Conservation (phyloP, 306 rosid genomes). For the Malus orientalis region DNA sequence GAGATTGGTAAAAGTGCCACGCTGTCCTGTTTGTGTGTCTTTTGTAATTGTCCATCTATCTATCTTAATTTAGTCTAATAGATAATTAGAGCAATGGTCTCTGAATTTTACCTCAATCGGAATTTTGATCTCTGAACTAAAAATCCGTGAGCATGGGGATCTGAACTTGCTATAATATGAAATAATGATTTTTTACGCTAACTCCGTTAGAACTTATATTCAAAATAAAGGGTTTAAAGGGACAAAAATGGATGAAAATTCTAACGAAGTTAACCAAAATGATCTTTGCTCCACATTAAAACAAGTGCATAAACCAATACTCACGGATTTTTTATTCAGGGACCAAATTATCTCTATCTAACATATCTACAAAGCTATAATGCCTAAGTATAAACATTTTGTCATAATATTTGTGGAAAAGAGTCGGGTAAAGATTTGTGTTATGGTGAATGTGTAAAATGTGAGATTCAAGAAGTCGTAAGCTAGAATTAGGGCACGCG, state of each 20-base stretch:
- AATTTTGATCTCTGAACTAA: not conserved
- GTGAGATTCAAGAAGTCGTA: constrained; percentile 18
- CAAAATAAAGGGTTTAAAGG: too few species aligned
- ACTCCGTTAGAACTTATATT: too few species aligned
- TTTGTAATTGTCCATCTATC: constrained; percentile 15
- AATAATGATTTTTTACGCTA: too few species aligned
- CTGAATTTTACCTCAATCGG: not conserved
- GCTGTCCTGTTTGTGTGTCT: constrained; percentile 10
- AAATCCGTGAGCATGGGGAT: too few species aligned
- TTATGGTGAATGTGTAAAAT: not conserved
- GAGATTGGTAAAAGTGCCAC: constrained; percentile 19
- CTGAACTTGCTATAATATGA: too few species aligned
- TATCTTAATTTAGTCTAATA: not conserved
- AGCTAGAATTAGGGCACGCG: constrained; percentile 48
- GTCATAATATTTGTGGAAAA: not conserved
- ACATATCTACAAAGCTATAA: not conserved
- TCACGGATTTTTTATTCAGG: too few species aligned
- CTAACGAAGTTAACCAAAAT: too few species aligned
- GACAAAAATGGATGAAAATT: too few species aligned
- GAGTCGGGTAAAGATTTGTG: not conserved
- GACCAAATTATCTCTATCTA: too few species aligned
- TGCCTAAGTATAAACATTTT: not conserved
- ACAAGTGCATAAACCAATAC: too few species aligned
- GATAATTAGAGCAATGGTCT: too few species aligned
- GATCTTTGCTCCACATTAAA: too few species aligned